Evolutionary conservation across 345 rosid species (phyloP), one percentile per base, ranked within the genome.

Genomic region (Dipteronia sinensis): DNA sequence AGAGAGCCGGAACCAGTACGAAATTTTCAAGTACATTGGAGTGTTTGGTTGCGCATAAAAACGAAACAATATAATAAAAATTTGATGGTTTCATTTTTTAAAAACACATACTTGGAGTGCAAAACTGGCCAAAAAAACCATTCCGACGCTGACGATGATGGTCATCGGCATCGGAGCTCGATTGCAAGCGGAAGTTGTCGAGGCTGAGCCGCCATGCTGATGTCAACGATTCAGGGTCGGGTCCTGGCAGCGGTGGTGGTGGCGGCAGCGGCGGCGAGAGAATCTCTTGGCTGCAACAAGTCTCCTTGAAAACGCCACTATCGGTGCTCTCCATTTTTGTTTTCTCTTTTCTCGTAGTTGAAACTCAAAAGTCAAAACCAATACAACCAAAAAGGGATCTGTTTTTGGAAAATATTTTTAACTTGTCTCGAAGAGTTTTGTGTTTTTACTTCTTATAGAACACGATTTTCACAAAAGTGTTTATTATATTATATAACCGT

Each of bases 151-250:
- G 46, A 9, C 46, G 46, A 42, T 42, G 46, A 7, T 19, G 64
- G 22, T 59, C 51, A 27, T 58, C 47, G 63, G 64, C 8, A 71
- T 20, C 27, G 46, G 16, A 64, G 72, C 23, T 70, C 38, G 66
- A 79, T 17, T 84, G 82, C 19, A 88, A 67, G 8, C 86, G 85
- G 75, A 85, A 88, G 19, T 80, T 75, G 20, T 87, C 83, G 72
- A 88, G 85, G 25, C 73, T 80, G 69, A 88, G 86, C 76, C 88
- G 85, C 90, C 91, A 88, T 51, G 89, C 74, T 46, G 86, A 75
- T 2, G 89, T 68, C 2, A 51, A 29, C 20, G 74, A 73, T 20
- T 44, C 61, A n/a, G 49, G 44, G 19, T 64, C 34, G 3, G 73
- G 78, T 31, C 71, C 55, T 15, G 76, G 56, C 3, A 69, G 63